Base-by-base conservation (phyloP, 148 eudicot species). In the Persicaria maculosa region DNA sequence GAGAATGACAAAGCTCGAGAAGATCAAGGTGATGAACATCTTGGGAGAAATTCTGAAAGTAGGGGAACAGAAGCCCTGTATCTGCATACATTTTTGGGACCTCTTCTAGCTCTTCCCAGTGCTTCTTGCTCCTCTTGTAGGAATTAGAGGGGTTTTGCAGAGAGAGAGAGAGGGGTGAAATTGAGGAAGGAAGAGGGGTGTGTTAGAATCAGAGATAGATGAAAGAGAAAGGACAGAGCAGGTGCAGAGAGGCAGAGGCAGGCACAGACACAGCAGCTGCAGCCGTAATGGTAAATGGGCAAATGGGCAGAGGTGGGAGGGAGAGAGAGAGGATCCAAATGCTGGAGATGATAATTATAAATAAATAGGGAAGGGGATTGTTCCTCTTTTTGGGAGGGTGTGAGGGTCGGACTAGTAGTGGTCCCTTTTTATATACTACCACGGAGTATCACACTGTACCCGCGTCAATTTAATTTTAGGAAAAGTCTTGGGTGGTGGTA, bases 11-110 rank as follows among this genome's bases (percentile, higher is more conserved):
- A 71, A 86, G 80, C 55, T 93, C 94, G 0, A 86, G 82, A 73
- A 93, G 78, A 0, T 88, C 83, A 74, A 93, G 78, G n/a, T 83
- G 90, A 55, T 84, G 90, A 74, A 85, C 68, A 72, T 89, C 91
- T 50, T 80, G 90, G 75, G 87, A 82, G 77, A 85, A 89, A 74
- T 68, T 89, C 85, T 86, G 88, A 69, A 84, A 89, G 81, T 84
- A 88, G 68, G 98, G 97, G 59, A 74, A 89, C 83, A 88, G 73
- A 71, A 89, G 78, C 44, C 80, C 92, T 36, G 84, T 46, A 69
- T 69, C 82, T 44, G 68, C 68, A 62, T 62, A 62, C 68, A 62
- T 62, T 62, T 31, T 62, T 44, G 31, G 68, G 44, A 62, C 5
- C 44, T 44, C 45, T 62, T 31, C 40, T 31, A 31, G 40, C 40